Percentiles rank a stretch among this genome's conserved stretches.
These are phyloP conservation scores for Umbelopsis isabellina DNA, from an alignment of 192 early-diverging fungal genomes.

Conservation along the genomic window DNA sequence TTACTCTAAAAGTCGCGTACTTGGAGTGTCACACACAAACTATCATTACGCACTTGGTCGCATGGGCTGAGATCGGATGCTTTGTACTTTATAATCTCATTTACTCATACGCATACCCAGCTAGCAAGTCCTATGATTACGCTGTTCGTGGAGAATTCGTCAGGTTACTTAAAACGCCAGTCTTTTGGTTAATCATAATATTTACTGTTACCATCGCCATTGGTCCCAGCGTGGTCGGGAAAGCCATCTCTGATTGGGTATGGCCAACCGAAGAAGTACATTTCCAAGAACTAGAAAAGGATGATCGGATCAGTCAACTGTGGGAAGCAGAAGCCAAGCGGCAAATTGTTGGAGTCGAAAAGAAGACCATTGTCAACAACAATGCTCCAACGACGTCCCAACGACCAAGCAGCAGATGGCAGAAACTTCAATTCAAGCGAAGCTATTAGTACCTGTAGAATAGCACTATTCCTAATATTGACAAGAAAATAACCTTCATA, in stretches of 20 bases:
- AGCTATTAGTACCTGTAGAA: neutral
- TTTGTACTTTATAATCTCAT: conserved; percentile 64
- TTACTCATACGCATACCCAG: conserved; percentile 62
- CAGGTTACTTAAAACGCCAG: conserved; percentile 41
- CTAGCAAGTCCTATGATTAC: conserved; percentile 49
- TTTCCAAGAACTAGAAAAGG: conserved; percentile 10
- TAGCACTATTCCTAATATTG: neutral
- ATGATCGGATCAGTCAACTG: neutral
- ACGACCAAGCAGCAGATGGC: neutral
- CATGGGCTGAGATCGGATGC: conserved; percentile 61
- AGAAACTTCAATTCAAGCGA: conserved; percentile 2
- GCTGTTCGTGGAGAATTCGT: conserved; percentile 60
- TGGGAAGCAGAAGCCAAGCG: conserved; percentile 15
- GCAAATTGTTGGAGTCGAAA: conserved; percentile 3
- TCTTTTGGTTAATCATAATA: conserved; percentile 64
- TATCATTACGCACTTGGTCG: conserved; percentile 61
- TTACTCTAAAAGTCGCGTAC: conserved; percentile 73
- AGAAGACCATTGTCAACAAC: conserved; percentile 15
- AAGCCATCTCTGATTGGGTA: conserved; percentile 29
- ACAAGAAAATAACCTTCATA: too few species aligned
- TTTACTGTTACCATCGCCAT: conserved; percentile 57
- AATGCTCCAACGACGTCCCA: neutral
- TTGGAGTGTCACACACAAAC: conserved; percentile 70
- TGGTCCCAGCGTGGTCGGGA: conserved; percentile 53
- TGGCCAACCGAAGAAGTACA: neutral